Evolutionary conservation across 495 filamentous ascomycete genomes (phyloP), one percentile per base, ranked within the genome.

Genomic region (Penicillium paxilli): DNA sequence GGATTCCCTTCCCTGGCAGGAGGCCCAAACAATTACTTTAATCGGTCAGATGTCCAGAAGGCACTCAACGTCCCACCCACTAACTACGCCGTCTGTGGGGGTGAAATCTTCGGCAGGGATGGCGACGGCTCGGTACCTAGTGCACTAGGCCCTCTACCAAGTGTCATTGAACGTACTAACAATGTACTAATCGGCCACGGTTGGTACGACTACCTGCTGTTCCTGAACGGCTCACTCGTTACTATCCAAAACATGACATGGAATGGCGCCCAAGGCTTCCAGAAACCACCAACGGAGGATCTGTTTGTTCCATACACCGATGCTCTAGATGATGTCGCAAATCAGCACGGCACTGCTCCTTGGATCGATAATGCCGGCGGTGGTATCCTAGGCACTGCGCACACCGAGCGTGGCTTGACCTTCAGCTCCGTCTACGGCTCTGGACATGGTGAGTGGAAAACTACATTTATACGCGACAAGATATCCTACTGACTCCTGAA

Each of bases 201-300:
- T 0, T 67, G 80, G 44, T 61, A 73, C 19, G 84, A 86, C 49
- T 80, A 70, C 56, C 55, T 84, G 32, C 71, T 90, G 4, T 72
- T 89, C 21, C 54, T 75, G 42, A 87, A 91, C 57, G 87, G 89
- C 10, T 84, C 86, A 0, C 74, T 94, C 0, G 70, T 88, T 12
- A 83, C 80, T 17, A 87, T 93, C 33, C 89, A 94, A 60, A 92
- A 92, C 65, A 90, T 93, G 88, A 92, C 88, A 0, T 93, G 87
- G 87, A 81, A 83, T 50, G 90, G 90, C 5, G 63, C 64, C 11
- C 81, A 86, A 49, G 90, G 90, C 1, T 92, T 93, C 73, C 77
- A 81, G 37, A 59, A 55, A 11, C 66, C 72, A 1, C 88, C 88
- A 0, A 58, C 63, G 2, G 80, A 82, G 28, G 78, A 80, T 0